These are phyloP conservation scores for Boletus coccyginus DNA, from an alignment of 768 basidiomycete genomes.

Conservation along the genomic window DNA sequence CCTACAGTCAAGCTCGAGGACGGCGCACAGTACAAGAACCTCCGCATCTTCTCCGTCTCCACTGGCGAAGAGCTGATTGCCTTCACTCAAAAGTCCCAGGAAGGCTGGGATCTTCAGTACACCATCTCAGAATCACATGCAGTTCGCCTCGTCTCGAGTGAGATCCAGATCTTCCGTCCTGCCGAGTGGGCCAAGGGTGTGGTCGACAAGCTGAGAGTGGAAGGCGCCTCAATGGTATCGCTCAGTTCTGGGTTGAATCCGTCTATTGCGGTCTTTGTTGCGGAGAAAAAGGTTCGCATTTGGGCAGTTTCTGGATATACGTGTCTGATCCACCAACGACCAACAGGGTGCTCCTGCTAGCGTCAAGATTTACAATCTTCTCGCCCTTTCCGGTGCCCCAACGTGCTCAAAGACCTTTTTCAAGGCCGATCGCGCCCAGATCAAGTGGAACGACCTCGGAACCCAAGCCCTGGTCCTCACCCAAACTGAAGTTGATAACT, in stretches of 20 bases:
- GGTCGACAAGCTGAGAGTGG: constrained; percentile 77
- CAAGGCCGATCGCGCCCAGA: constrained; percentile 89
- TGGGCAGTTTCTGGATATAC: background rate
- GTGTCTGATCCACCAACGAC: background rate
- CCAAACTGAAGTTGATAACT: constrained; percentile 95
- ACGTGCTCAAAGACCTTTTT: constrained; percentile 90
- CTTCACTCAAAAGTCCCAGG: constrained; percentile 88
- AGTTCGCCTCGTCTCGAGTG: constrained; percentile 72
- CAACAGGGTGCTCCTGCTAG: constrained; percentile 80
- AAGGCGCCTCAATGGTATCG: constrained; percentile 73
- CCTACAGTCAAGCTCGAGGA: constrained; percentile 78
- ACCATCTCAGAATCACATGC: constrained; percentile 88
- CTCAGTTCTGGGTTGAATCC: constrained; percentile 86
- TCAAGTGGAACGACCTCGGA: constrained; percentile 96
- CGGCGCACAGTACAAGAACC: constrained; percentile 89
- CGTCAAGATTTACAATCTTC: constrained; percentile 79
- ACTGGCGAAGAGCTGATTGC: constrained; percentile 84
- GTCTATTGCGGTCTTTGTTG: constrained; percentile 87
- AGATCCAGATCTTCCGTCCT: constrained; percentile 82
- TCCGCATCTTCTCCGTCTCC: constrained; percentile 83
- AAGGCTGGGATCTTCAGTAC: constrained; percentile 90
- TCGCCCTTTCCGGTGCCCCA: constrained; percentile 56
- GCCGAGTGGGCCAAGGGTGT: constrained; percentile 78
- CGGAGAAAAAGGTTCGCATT: constrained; percentile 79
- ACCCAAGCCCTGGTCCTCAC: constrained; percentile 90